Evolutionary conservation across 2,329 filamentous ascomycete genomes (phyloP).

Genomic region (Pseudocercospora macadamiae): DNA sequence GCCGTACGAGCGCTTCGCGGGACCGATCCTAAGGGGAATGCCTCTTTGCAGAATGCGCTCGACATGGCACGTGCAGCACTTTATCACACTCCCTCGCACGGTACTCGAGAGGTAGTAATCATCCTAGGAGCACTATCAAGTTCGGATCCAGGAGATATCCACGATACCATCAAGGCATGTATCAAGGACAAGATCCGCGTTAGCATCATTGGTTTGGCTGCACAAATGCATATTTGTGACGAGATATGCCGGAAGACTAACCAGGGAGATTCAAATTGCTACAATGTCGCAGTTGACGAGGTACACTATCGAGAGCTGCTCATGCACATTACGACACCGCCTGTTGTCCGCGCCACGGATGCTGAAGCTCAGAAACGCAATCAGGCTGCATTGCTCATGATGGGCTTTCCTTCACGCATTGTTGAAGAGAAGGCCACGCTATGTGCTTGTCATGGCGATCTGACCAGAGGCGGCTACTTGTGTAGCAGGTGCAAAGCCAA

Average conservation of each 20-base stretch:
- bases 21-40: constrained; percentile 54
- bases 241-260: constrained; percentile 91
- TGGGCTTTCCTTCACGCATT: constrained; percentile 92
- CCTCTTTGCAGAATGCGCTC: constrained; percentile 82
- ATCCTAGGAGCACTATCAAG: constrained; percentile 89
- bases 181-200: constrained; percentile 84
- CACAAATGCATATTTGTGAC: constrained; percentile 87
- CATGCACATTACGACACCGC: constrained; percentile 85
- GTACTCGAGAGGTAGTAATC: constrained; percentile 88
- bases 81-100: constrained; percentile 91
- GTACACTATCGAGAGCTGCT: constrained; percentile 87
- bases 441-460: constrained; percentile 87
- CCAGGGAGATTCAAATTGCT: constrained; percentile 72
- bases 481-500: constrained; percentile 88
- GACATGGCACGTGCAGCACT: constrained; percentile 92
- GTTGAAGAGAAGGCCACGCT: constrained; percentile 73
- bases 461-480: constrained; percentile 81
- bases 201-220: constrained; percentile 85
- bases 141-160: constrained; percentile 92
- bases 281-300: constrained; percentile 84
- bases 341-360: constrained; percentile 66
- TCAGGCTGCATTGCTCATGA: constrained; percentile 75
- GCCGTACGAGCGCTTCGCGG: constrained; percentile 63
- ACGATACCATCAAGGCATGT: constrained; percentile 80
- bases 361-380: constrained; percentile 42